Evolutionary conservation across 495 filamentous ascomycete genomes (phyloP).

Genomic region (Xylaria scruposa): DNA sequence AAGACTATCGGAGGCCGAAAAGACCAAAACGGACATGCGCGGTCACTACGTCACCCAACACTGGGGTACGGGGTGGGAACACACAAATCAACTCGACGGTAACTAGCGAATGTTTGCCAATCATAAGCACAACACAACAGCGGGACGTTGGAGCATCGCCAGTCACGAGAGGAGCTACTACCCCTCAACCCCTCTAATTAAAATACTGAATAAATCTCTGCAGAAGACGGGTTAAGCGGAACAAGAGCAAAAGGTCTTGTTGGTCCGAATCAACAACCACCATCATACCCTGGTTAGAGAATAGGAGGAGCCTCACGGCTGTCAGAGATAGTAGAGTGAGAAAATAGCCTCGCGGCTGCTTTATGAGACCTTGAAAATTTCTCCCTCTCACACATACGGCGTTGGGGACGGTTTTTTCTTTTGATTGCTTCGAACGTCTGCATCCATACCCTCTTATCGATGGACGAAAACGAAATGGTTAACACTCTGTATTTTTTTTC

Average conservation of each 20-base stretch:
- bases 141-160: neutral
- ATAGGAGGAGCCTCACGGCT: constrained; percentile 31
- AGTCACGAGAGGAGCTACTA: neutral
- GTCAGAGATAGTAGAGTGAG: constrained; percentile 26
- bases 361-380: constrained; percentile 22
- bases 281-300: constrained; percentile 23
- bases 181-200: neutral
- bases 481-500: constrained; percentile 11
- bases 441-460: constrained; percentile 12
- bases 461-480: neutral
- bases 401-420: constrained; percentile 27
- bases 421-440: constrained; percentile 11
- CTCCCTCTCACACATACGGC: constrained; percentile 3
- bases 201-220: neutral
- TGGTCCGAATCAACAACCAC: neutral
- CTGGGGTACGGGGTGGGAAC: constrained; percentile 4
- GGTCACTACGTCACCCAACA: neutral
- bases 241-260: constrained; percentile 7
- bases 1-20: neutral
- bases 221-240: constrained; percentile 5
- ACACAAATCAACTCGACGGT: neutral
- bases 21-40: neutral
- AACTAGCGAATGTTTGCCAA: constrained; percentile 14
- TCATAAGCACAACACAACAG: constrained; percentile 1
- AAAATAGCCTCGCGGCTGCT: constrained; percentile 29